Conservation (phyloP, 331 rosid species). For the Erythrophleum ivorense region DNA sequence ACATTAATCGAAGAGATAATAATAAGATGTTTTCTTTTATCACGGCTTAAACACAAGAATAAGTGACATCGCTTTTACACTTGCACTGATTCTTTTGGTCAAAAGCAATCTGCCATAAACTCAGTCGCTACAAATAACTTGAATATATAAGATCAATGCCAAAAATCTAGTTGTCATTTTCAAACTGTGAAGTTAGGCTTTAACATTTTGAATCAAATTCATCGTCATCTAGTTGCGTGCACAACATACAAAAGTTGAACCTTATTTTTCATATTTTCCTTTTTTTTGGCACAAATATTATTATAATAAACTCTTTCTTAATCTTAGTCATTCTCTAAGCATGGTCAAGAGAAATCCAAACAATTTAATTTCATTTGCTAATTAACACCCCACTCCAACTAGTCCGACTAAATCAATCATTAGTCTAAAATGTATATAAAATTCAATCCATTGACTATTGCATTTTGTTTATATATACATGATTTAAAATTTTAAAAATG, state of each 20-base stretch:
- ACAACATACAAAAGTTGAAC: background rate
- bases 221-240: background rate
- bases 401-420: constrained; percentile 10
- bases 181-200: background rate
- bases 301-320: background rate
- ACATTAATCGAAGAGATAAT: too few relatives aligned
- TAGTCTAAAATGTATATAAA: background rate
- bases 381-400: background rate
- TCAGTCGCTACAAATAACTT: background rate
- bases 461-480: background rate
- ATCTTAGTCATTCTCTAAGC: background rate
- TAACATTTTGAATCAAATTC: background rate
- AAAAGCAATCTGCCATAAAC: background rate
- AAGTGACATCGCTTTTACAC: background rate
- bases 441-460: background rate
- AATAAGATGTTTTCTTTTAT: background rate
- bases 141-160: background rate
- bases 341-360: background rate
- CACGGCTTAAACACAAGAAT: background rate
- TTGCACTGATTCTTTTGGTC: background rate
- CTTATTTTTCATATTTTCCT: background rate
- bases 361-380: background rate
- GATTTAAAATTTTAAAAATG: too few relatives aligned
- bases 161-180: background rate
- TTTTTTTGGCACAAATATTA: background rate